Evolutionary conservation across 148 eudicot genomes (phyloP).

Genomic region (Rhododendron griersonianum): DNA sequence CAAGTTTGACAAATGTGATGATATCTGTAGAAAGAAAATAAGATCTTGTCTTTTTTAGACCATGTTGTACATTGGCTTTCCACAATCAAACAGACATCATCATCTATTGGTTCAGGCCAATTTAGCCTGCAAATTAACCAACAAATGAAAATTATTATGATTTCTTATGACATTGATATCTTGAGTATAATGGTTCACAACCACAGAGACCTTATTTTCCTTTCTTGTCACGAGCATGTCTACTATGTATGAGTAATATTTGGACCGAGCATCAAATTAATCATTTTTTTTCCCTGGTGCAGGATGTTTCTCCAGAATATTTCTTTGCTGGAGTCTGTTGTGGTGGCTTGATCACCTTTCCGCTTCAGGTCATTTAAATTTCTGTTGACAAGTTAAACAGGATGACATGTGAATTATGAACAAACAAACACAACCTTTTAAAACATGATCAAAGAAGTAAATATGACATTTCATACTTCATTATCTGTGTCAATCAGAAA

Average conservation of each 20-base stretch:
- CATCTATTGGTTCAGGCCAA: too few species aligned
- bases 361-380: conserved; percentile 58
- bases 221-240: neutral
- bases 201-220: neutral
- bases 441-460: neutral
- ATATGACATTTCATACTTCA: neutral
- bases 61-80: too few species aligned
- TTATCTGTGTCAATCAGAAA: neutral
- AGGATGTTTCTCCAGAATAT: conserved; percentile 84
- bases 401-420: neutral
- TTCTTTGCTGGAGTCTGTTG: conserved; percentile 94
- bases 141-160: too few species aligned
- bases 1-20: too few species aligned
- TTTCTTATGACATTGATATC: too few species aligned
- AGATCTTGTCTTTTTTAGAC: too few species aligned
- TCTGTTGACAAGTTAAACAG: neutral
- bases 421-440: neutral
- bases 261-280: neutral
- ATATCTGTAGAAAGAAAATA: too few species aligned
- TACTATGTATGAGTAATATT: neutral
- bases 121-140: too few species aligned
- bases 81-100: too few species aligned
- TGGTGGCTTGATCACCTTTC: conserved; percentile 83
- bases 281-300: conserved; percentile 13
- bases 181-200: neutral